Base-by-base conservation (phyloP, 2,329 filamentous ascomycete genomes). In the Fusarium sororula region DNA sequence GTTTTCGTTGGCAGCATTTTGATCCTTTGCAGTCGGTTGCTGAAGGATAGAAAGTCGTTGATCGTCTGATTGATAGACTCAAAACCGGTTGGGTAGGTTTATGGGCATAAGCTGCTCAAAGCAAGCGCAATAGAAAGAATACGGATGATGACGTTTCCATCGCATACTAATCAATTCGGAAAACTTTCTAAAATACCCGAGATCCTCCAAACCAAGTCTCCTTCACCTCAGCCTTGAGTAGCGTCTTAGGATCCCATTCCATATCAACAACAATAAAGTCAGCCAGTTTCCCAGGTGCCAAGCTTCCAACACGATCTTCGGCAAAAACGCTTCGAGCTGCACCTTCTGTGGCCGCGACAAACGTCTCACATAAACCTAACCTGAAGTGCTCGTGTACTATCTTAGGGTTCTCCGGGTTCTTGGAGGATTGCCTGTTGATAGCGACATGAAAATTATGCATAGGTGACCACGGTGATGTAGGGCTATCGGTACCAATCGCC, bases 361-460 rank as follows among this genome's bases (percentile, higher is more conserved):
- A 80, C 0, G 87, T 84, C 75, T 88, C 85, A 53, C 83, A 86
- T 35, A 90, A 65, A 1, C 84, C 84, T 7, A 90, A 78, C 12
- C 82, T 82, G 74, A 88, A 90, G 20, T 88, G 80, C 32, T 83
- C 82, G 63, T 90, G 89, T 3, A 89, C 83, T 5, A 82, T 79
- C 32, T 80, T 80, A n/a, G 82, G 76, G 24, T 76, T 71, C 1
- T 79, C 79, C 0, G 84, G 84, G 66, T 89, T 83, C 30, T 86
- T 80, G 4, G 88, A 87, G 1, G 86, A 88, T 51, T 84, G 83
- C n/a, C 89, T 81, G n/a, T 87, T 90, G 7, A 87, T 86, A 4
- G 87, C 88, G 3, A 89, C 84, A 75, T 90, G 90, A 13, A 89
- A 72, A 68, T 90, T 90, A 11, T 81, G 82, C 56, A 90, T 78